Evolutionary conservation across 129 eudicot genomes (phyloP).

Genomic region (Solidago caesia): DNA sequence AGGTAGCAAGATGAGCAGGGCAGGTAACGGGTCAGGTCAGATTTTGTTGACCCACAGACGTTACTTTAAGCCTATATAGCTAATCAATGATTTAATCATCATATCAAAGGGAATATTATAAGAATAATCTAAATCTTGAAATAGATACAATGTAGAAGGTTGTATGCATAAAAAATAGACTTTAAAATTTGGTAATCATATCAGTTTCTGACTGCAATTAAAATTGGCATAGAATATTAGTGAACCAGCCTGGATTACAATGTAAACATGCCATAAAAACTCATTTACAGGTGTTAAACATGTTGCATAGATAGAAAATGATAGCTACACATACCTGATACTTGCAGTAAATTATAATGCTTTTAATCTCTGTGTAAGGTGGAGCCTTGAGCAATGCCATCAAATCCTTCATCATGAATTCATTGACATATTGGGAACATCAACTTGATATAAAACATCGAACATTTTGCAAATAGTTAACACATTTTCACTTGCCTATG

Average conservation of each 20-base stretch:
- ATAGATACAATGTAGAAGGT: not conserved
- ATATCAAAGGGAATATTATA: not conserved
- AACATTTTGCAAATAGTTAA: not conserved
- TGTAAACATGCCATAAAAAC: not conserved
- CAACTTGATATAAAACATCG: not conserved
- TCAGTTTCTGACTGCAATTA: constrained; percentile 80
- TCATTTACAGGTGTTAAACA: constrained; percentile 10
- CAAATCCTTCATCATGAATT: constrained; percentile 76
- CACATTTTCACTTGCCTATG: constrained; percentile 53
- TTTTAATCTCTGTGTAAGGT: constrained; percentile 68
- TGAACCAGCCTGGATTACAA: constrained; percentile 18
- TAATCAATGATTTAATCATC: not conserved
- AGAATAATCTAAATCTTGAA: not conserved
- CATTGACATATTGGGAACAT: constrained; percentile 10
- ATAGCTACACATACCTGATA: constrained; percentile 60
- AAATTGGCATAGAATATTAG: constrained; percentile 6
- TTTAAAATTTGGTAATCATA: constrained; percentile 64
- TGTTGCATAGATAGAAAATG: not conserved
- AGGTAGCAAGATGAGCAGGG: not conserved
- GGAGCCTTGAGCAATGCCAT: constrained; percentile 63
- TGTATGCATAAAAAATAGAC: not conserved
- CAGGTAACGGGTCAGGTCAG: not conserved
- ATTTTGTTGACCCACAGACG: not conserved
- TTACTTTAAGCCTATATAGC: not conserved
- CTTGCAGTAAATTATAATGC: constrained; percentile 95